phyloP scores from a whole-genome alignment of 2,329 filamentous ascomycete species.

The Juglanconis oblonga region DNA sequence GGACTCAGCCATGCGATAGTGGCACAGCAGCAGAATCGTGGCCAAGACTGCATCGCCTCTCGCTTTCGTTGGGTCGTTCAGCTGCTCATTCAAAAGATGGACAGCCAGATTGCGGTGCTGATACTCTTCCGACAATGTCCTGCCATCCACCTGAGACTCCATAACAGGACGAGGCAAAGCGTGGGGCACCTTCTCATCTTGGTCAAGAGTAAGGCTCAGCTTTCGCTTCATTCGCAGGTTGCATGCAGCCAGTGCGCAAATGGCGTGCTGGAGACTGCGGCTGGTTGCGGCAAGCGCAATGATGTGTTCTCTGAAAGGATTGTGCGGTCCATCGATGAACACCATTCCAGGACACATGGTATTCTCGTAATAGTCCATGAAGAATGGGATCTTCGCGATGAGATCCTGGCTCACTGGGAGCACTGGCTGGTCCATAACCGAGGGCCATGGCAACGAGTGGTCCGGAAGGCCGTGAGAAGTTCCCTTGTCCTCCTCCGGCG shows the following conservation, averaged over 20 bases:
- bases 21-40: constrained; percentile 81
- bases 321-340: constrained; percentile 80
- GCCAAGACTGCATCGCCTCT: constrained; percentile 84
- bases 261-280: constrained; percentile 84
- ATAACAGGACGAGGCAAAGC: constrained; percentile 36
- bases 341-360: constrained; percentile 91
- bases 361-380: constrained; percentile 91
- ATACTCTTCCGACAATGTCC: constrained; percentile 72
- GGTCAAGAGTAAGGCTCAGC: constrained; percentile 52
- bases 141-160: constrained; percentile 54
- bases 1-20: constrained; percentile 91
- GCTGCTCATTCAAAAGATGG: constrained; percentile 76
- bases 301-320: constrained; percentile 83
- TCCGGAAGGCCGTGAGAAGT: constrained; percentile 39
- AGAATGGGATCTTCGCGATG: constrained; percentile 77
- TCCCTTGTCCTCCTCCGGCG: constrained; percentile 43
- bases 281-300: constrained; percentile 74
- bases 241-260: constrained; percentile 84
- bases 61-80: constrained; percentile 72
- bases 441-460: constrained; percentile 46
- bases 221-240: constrained; percentile 83
- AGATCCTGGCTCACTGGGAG: constrained; percentile 58
- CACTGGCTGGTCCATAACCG: constrained; percentile 43
- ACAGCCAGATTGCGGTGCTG: constrained; percentile 81
- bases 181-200: constrained; percentile 47